These are phyloP conservation scores for Bisporella sp. DNA, from an alignment of 2,329 filamentous ascomycete species.

Conservation along the genomic window DNA sequence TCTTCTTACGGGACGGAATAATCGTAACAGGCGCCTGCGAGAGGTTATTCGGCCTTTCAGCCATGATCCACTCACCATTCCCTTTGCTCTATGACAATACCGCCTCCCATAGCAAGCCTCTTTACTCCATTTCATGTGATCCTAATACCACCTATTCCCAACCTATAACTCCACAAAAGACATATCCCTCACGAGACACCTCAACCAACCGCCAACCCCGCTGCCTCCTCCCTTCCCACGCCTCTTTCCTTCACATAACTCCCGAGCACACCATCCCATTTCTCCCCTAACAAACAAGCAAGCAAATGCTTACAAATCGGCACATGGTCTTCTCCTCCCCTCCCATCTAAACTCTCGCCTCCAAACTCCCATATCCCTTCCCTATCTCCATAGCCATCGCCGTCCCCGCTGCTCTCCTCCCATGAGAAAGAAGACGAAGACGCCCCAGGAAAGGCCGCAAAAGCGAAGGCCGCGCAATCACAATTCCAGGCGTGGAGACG, in stretches of 20 bases:
- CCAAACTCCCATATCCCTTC: slow-evolving; percentile 38
- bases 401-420: slow-evolving; percentile 5
- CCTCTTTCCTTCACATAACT: slow-evolving; percentile 45
- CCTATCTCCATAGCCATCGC: slow-evolving; percentile 11
- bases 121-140: no score
- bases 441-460: slow-evolving; percentile 56
- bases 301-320: slow-evolving; percentile 84
- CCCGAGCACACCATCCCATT: slow-evolving; percentile 52
- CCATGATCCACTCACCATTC: no score
- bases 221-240: slow-evolving; percentile 60
- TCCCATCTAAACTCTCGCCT: slow-evolving; percentile 32
- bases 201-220: slow-evolving; percentile 48
- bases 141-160: not conserved
- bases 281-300: slow-evolving; percentile 69
- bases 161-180: not conserved
- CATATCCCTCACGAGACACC: not conserved
- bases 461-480: slow-evolving; percentile 77
- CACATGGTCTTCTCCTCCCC: slow-evolving; percentile 23
- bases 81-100: no score
- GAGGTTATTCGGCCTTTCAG: no score
- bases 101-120: no score
- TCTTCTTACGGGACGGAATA: no score
- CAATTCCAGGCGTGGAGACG: slow-evolving; percentile 77
- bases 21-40: no score
- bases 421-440: slow-evolving; percentile 6